Evolutionary conservation across 75 land plant species (phyloP).

Genomic region (Pinus taeda): DNA sequence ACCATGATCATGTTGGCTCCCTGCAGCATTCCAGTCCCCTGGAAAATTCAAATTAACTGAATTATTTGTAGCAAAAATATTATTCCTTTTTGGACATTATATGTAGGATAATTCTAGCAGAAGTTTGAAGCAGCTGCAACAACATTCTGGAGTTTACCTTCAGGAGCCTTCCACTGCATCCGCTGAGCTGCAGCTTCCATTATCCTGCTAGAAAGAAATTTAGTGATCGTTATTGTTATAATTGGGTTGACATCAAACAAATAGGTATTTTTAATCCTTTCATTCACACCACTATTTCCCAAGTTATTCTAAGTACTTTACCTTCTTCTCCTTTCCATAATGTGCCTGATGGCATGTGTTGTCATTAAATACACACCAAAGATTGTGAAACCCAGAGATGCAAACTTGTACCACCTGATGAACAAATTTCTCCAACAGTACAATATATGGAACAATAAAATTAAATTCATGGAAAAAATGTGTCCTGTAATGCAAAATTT

Average conservation of each 20-base stretch:
- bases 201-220: constrained; percentile 46
- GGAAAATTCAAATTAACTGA: constrained; percentile 7
- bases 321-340: constrained; percentile 87
- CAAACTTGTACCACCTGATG: constrained; percentile 81
- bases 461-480: neutral
- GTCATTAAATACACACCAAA: constrained; percentile 81
- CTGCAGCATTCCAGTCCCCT: constrained; percentile 13
- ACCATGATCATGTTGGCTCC: constrained; percentile 19
- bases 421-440: neutral
- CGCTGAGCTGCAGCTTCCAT: constrained; percentile 86
- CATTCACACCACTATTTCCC: neutral
- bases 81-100: neutral
- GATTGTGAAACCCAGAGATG: constrained; percentile 80
- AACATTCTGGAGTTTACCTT: constrained; percentile 28
- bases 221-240: neutral
- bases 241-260: neutral
- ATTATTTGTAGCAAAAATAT: neutral
- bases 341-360: constrained; percentile 59
- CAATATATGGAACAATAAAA: neutral
- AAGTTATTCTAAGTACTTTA: constrained; percentile 10
- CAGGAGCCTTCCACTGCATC: constrained; percentile 33
- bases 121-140: neutral
- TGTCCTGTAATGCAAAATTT: neutral
- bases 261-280: neutral
- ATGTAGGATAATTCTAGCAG: neutral